A percentile compares a stretch with the other conserved stretches of the same genome.
Conservation (phyloP, 2,329 filamentous ascomycete genomes). For the Lithohypha guttulata region DNA sequence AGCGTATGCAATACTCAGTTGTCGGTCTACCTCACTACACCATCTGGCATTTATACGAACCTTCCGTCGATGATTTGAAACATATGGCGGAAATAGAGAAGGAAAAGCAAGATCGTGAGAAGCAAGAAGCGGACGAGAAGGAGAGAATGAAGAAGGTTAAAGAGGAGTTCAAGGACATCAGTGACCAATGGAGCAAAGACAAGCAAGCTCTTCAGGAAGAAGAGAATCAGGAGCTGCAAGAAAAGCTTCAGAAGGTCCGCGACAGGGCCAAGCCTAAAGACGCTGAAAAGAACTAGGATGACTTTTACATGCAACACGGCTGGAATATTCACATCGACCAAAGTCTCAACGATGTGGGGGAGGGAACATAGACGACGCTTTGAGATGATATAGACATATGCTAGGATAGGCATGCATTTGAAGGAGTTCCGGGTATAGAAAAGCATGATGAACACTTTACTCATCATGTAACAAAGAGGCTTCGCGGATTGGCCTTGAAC, state of each 20-base stretch:
- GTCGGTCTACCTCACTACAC: slow-evolving; percentile 95
- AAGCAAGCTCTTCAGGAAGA: slow-evolving; percentile 67
- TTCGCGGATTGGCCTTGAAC: no score
- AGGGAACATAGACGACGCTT: not conserved
- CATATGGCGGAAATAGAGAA: slow-evolving; percentile 99
- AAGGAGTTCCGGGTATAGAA: not conserved
- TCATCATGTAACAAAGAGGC: no score
- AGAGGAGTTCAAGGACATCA: slow-evolving; percentile 65
- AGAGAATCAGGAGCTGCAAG: slow-evolving; percentile 46
- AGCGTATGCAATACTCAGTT: slow-evolving; percentile 89
- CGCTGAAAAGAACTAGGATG: slow-evolving; percentile 7
- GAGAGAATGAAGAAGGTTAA: slow-evolving; percentile 69
- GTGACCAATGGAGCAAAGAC: slow-evolving; percentile 79
- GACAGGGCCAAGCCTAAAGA: slow-evolving; percentile 2
- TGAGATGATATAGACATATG: slow-evolving; percentile 5
- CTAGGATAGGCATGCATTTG: not conserved
- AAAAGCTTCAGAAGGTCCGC: slow-evolving; percentile 29
- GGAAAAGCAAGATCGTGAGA: slow-evolving; percentile 68
- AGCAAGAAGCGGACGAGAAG: slow-evolving; percentile 63
- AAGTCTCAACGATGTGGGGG: not conserved
- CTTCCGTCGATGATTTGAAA: slow-evolving; percentile 90
- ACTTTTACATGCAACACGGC: slow-evolving; percentile 7
- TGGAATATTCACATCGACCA: slow-evolving; percentile 3
- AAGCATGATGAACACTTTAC: not conserved
- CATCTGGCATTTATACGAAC: slow-evolving; percentile 99